Percentiles rank a stretch among this genome's conserved stretches.
These are phyloP conservation scores for Arthrinium phaeospermum DNA, from an alignment of 2,329 filamentous ascomycete species.

Conservation along the genomic window DNA sequence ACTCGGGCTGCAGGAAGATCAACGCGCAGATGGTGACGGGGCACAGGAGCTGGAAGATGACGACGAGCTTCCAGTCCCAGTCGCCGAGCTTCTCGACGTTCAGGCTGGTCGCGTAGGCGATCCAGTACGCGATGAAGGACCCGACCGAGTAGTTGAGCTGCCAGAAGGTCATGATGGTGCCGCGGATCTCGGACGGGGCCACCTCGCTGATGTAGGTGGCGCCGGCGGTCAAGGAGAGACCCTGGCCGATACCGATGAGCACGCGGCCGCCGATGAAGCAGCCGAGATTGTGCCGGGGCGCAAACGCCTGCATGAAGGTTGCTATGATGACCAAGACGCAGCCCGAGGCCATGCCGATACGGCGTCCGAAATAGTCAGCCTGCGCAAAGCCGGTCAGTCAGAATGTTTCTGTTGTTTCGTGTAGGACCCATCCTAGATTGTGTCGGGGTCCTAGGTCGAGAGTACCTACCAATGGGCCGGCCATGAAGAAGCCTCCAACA, in stretches of 20 bases:
- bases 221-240: slow-evolving; percentile 69
- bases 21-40: slow-evolving; percentile 65
- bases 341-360: slow-evolving; percentile 68
- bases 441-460: background rate
- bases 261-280: slow-evolving; percentile 73
- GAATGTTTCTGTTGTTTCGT: background rate
- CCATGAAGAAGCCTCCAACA: slow-evolving; percentile 72
- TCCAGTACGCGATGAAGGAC: slow-evolving; percentile 69
- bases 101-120: slow-evolving; percentile 67
- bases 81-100: slow-evolving; percentile 63
- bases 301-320: slow-evolving; percentile 72
- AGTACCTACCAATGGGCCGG: slow-evolving; percentile 59
- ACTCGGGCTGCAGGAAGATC: slow-evolving; percentile 71
- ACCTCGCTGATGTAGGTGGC: slow-evolving; percentile 76
- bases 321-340: slow-evolving; percentile 70
- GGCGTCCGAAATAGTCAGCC: slow-evolving; percentile 66
- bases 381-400: slow-evolving; percentile 22
- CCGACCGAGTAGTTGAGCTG: slow-evolving; percentile 72
- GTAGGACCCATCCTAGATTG: background rate
- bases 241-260: slow-evolving; percentile 73
- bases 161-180: slow-evolving; percentile 73
- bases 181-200: slow-evolving; percentile 67
- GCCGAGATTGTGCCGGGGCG: slow-evolving; percentile 64
- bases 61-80: slow-evolving; percentile 77
- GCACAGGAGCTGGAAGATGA: slow-evolving; percentile 75